Evolutionary conservation across 441 rosid species (phyloP), one percentile per base, ranked within the genome.

Genomic region (Populus trichocarpa): DNA sequence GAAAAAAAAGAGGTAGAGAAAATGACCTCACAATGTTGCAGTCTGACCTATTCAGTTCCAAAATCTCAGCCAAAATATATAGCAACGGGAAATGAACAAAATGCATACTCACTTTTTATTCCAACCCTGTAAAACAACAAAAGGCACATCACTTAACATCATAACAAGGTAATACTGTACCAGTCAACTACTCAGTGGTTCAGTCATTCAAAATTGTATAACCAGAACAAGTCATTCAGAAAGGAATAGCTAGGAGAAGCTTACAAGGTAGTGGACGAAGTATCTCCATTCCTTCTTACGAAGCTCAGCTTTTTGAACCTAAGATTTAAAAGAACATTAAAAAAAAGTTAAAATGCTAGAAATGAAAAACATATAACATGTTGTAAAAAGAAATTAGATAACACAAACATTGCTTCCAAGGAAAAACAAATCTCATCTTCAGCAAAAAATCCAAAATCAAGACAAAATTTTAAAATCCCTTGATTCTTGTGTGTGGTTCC

Each of bases 181-280:
- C 72, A 40, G 42, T 12, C 73, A 77, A 25, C 25, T 67, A 74
- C 63, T 70, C 57, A 64, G 69, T 33, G 50, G 63, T 75, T 78
- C 72, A 77, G 35, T 35, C 35, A 53, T 25, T 23, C 25, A 32
- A n/a, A 32, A 66, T 25, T 30, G 35, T 50, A 35, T 14, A 32
- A 10, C 68, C 26, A 42, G 50, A 28, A 66, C 66, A 61, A 25
- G 32, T n/a, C 67, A 22, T 22, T 63, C 75, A 70, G 69, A 13
- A 40, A 67, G 64, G 68, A 73, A 42, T 6, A 53, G 68, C 18
- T 46, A 20, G 63, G 6, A 75, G 59, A 28, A 75, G 23, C 99
- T 91, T 85, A 94, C 98, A 67, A 94, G 98, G 86, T 97, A 97
- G 82, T 94, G 99, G 80, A 94, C 99, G 83, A 90, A 93, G 87